These are phyloP conservation scores for Xylaria palmicola DNA, from an alignment of 495 filamentous ascomycete species.

Conservation along the genomic window DNA sequence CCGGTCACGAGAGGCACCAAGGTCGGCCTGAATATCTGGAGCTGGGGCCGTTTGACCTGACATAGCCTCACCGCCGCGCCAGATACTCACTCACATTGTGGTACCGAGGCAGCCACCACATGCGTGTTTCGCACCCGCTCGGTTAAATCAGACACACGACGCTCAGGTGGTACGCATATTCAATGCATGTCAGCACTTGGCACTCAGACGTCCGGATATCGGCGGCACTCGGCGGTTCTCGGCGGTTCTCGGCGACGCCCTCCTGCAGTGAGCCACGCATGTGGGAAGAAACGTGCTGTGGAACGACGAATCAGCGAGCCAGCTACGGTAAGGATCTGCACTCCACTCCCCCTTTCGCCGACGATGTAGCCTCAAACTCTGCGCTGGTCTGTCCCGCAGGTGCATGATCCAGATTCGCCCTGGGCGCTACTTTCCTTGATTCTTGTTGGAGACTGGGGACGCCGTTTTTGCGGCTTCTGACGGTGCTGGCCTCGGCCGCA, in stretches of 20 bases:
- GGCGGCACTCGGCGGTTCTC: conserved; percentile 15
- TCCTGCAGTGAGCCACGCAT: neutral
- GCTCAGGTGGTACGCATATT: neutral
- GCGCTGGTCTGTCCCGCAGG: neutral
- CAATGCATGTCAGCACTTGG: conserved; percentile 7
- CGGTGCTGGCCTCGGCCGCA: neutral
- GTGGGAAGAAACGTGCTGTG: neutral
- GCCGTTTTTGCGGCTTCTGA: neutral
- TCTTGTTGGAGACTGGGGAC: neutral
- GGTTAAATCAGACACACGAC: neutral
- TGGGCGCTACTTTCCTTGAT: neutral
- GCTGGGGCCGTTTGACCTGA: conserved; percentile 32
- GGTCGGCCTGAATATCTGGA: conserved; percentile 51
- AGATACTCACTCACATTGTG: neutral
- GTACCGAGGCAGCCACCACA: neutral
- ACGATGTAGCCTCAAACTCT: neutral
- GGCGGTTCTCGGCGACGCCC: conserved; percentile 5
- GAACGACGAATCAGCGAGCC: neutral
- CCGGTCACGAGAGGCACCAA: conserved; percentile 44
- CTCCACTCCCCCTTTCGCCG: conserved; percentile 2
- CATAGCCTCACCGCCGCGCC: neutral
- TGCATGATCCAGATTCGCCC: neutral
- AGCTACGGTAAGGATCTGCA: neutral
- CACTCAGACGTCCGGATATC: conserved; percentile 1
- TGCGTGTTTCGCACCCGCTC: neutral